Conservation (phyloP, 257 asterid species). For the Eustoma russellianum region DNA sequence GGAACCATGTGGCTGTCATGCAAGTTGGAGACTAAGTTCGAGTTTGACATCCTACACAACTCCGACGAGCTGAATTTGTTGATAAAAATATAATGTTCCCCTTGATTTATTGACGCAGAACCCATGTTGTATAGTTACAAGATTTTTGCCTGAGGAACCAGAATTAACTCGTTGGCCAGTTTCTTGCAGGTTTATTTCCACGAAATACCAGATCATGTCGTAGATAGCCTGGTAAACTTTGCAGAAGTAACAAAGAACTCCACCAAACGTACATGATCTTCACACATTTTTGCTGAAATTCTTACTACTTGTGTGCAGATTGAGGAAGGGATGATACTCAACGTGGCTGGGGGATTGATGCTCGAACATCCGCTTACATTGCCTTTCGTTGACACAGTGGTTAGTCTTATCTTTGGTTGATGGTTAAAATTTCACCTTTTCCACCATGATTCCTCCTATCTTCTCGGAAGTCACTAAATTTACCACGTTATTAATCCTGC, state of each 20-base stretch:
- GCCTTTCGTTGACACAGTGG: constrained; percentile 80
- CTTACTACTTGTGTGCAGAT: constrained; percentile 32
- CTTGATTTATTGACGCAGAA: no score
- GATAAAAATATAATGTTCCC: no score
- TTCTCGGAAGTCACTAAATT: not conserved
- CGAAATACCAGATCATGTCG: constrained; percentile 71
- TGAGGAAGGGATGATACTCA: constrained; percentile 60
- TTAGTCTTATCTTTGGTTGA: constrained; percentile 17
- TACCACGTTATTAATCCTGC: no score
- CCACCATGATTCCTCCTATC: constrained; percentile 1
- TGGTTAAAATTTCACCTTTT: not conserved
- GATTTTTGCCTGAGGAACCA: no score
- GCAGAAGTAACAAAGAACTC: not conserved
- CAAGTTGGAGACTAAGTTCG: no score
- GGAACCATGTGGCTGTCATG: no score
- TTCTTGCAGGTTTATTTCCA: constrained; percentile 69
- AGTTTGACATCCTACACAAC: no score
- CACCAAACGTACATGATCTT: constrained; percentile 7
- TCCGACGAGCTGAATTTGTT: no score
- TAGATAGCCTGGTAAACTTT: constrained; percentile 59
- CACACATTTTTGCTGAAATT: constrained; percentile 4
- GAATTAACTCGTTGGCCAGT: not conserved
- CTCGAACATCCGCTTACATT: constrained; percentile 79
- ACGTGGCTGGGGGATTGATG: constrained; percentile 91
- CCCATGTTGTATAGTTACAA: no score